A percentile compares a stretch with the other conserved stretches of the same genome.
Conservation (phyloP, 78 protist species). For the Neovahlkampfia damariscottae region DNA sequence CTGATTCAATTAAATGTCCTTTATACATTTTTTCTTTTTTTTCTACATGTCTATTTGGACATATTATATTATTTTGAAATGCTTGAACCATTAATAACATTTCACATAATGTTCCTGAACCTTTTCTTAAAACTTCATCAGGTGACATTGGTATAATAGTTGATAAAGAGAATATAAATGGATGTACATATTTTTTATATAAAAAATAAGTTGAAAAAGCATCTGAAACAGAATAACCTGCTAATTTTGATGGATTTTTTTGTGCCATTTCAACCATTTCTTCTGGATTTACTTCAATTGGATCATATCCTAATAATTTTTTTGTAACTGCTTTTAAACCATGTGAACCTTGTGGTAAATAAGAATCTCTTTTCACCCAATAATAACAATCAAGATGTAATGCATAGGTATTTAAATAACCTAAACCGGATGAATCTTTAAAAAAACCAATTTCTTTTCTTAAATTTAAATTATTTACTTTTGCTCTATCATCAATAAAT, state of each 20-base stretch:
- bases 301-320: slow-evolving; percentile 93
- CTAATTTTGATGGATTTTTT: slow-evolving; percentile 60
- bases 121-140: slow-evolving; percentile 92
- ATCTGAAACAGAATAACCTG: slow-evolving; percentile 98
- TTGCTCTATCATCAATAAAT: slow-evolving; percentile 78
- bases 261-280: slow-evolving; percentile 83
- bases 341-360: slow-evolving; percentile 96
- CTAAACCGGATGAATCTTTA: slow-evolving; percentile 23
- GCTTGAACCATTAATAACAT: slow-evolving; percentile 84
- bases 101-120: slow-evolving; percentile 99
- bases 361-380: slow-evolving; percentile 99
- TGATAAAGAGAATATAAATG: slow-evolving; percentile 96
- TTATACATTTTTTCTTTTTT: slow-evolving; percentile 36
- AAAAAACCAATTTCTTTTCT: slow-evolving; percentile 45
- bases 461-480: slow-evolving; percentile 34
- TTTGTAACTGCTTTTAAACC: slow-evolving; percentile 87
- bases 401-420: slow-evolving; percentile 29
- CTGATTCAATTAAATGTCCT: slow-evolving; percentile 82
- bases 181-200: slow-evolving; percentile 91
- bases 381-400: slow-evolving; percentile 87
- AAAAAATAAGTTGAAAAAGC: slow-evolving; percentile 98
- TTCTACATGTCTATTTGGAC: slow-evolving; percentile 84
- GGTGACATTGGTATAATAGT: slow-evolving; percentile 94
- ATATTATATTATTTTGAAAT: slow-evolving; percentile 54
- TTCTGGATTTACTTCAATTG: slow-evolving; percentile 96